Base-by-base conservation (phyloP, 1,284 basidiomycete species). In the Cutaneotrichosporon cavernicola region DNA sequence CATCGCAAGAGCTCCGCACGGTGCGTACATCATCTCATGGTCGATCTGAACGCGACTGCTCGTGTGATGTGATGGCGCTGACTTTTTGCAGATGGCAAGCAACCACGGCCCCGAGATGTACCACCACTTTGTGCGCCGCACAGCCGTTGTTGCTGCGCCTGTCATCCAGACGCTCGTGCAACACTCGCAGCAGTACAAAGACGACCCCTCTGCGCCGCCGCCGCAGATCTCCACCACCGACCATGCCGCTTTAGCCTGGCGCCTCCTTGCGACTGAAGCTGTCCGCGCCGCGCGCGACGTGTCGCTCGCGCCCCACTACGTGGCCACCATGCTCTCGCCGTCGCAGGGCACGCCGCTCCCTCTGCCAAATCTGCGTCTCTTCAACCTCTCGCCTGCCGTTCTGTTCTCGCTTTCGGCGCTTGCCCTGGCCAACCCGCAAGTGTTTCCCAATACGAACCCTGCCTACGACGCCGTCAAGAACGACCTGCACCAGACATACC, bases 41-140 rank as follows among this genome's bases (percentile, higher is more conserved):
- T 21, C 31, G 30, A 18, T 46, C 51, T 60, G n/a, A 31, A 11
- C 21, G 11, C 34, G 34, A 13, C 34, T 5, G 34, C 31, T 52
- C 38, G 36, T 32, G 47, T 51, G 26, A 43, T 50, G 52, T 46
- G 49, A 53, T 21, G 21, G 16, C 34, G 55, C 63, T 67, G 47
- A 67, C 65, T 65, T 69, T 65, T 68, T 62, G 46, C 79, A 97
- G 93, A 86, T 97, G 72, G 91, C 92, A 69, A 92, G 96, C 76
- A 90, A 92, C 77, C 91, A 97, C 85, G 92, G 92, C 62, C 86
- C 92, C 74, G 94, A 96, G 80, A 95, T 92, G 69, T 96, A 97
- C 82, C 86, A 93, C 66, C 92, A 97, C 81, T 95, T 95, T 82
- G 90, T 97, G 70, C 90, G 93, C 68, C 89, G 94, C 67, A 89